phyloP scores from a whole-genome alignment of 2,329 filamentous ascomycete species.

The Metarhizium brunneum region DNA sequence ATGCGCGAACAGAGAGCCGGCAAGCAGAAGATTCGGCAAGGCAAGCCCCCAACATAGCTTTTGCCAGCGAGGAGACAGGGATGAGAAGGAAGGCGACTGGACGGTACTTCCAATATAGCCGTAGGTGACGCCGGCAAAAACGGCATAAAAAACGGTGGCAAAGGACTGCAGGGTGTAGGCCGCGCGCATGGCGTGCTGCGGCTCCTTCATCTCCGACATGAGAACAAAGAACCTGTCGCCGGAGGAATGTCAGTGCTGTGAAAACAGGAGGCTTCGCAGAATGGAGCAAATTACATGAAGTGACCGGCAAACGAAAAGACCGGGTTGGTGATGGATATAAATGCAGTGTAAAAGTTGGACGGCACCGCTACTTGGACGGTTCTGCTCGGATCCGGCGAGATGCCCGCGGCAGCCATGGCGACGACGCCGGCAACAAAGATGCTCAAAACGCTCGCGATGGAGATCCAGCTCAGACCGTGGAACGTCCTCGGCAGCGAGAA shows the following conservation, averaged over 20 bases:
- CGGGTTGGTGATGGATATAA: slow-evolving; percentile 31
- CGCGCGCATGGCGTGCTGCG: slow-evolving; percentile 41
- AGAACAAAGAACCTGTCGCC: slow-evolving; percentile 36
- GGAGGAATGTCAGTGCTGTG: neutral
- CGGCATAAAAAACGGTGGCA: slow-evolving; percentile 39
- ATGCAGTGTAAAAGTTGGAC: slow-evolving; percentile 21
- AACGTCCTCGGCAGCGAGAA: slow-evolving; percentile 39
- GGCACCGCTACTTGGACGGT: slow-evolving; percentile 26
- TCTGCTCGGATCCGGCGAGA: slow-evolving; percentile 26
- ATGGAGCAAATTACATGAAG: slow-evolving; percentile 27
- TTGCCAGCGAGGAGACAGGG: slow-evolving; percentile 32
- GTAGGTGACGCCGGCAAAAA: slow-evolving; percentile 42
- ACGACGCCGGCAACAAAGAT: slow-evolving; percentile 41
- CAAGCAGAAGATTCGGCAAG: slow-evolving; percentile 40
- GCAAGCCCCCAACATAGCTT: slow-evolving; percentile 42
- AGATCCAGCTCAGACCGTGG: slow-evolving; percentile 37
- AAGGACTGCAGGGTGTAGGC: slow-evolving; percentile 39
- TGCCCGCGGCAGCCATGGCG: slow-evolving; percentile 39
- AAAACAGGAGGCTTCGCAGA: neutral
- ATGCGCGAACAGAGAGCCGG: slow-evolving; percentile 39
- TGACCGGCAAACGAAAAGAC: slow-evolving; percentile 44
- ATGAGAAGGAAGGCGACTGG: slow-evolving; percentile 37
- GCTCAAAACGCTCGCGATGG: slow-evolving; percentile 31
- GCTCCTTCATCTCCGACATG: slow-evolving; percentile 42
- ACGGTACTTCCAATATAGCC: slow-evolving; percentile 37